phyloP scores from a whole-genome alignment of 2,329 filamentous ascomycete genomes.

The Fusarium beomiforme region DNA sequence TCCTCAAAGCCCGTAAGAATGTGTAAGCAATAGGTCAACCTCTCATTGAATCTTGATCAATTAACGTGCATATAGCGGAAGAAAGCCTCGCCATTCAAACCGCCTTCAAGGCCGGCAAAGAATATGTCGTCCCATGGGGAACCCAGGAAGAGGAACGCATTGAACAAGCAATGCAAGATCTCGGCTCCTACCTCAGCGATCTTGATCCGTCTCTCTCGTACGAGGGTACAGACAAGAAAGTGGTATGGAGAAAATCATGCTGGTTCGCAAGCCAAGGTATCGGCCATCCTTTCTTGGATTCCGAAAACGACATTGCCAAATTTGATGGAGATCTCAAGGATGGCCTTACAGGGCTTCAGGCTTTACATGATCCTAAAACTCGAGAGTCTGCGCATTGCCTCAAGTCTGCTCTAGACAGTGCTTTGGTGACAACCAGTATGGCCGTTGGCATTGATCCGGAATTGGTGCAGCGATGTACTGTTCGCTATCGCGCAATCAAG shows the following conservation, averaged over 20 bases:
- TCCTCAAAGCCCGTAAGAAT: background rate
- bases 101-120: slow-evolving; percentile 7
- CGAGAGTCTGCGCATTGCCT: background rate
- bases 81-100: background rate
- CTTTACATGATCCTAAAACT: background rate
- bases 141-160: background rate
- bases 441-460: slow-evolving; percentile 2
- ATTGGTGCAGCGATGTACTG: background rate
- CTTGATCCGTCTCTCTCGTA: slow-evolving; percentile 14
- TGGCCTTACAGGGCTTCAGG: slow-evolving; percentile 1
- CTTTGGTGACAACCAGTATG: background rate
- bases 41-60: rapidly evolving
- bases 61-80: background rate
- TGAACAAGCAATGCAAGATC: slow-evolving; percentile 16
- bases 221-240: slow-evolving; percentile 21
- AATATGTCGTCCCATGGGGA: slow-evolving; percentile 8
- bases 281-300: slow-evolving; percentile 2
- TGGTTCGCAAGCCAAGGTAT: slow-evolving; percentile 21
- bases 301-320: slow-evolving; percentile 2
- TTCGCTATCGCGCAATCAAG: slow-evolving; percentile 4
- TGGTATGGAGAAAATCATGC: slow-evolving; percentile 16
- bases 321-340: slow-evolving; percentile 18
- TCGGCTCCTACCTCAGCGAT: background rate
- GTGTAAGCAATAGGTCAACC: background rate
- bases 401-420: background rate